Base-by-base conservation (phyloP, 2,329 filamentous ascomycete species). In the Stagonosporopsis cucurbitacearum region DNA sequence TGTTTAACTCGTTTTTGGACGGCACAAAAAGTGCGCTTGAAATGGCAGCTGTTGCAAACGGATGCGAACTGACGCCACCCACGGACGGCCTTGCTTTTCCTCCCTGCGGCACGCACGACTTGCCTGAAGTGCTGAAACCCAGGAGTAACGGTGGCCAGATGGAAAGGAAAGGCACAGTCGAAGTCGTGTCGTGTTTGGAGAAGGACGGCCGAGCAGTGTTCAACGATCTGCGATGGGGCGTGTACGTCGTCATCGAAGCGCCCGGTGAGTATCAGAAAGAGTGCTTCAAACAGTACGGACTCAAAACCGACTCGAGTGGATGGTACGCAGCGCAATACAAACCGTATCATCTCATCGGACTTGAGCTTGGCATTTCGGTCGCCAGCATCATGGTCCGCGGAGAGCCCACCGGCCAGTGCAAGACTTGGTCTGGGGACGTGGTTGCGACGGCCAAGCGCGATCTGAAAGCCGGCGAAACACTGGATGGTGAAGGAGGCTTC, bases 1-100 rank as follows among this genome's bases (percentile, higher is more conserved):
- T 81, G 76, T 81, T 81, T 73, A 81, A 81, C 60, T 78, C 75
- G 0, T 81, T 80, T 67, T 67, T 81, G 2, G 78, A 81, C 52
- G 79, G 79, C n/a, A 81, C 79, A 6, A 81, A 81, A 60, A 77
- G 74, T 1, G 77, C 78, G 0, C 64, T 81, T 5, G 78, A 81
- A 62, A 81, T 81, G 79, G 77, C 79, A 4, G 79, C 79, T 12
- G 79, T 81, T 0, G 74, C 79, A 5, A 81, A 81, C 50, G 77
- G 76, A 13, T 80, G 78, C 59, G 73, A 76, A 54, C 66, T 81
- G 20, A 72, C 63, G 8, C 76, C 78, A 12, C 79, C 78, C 0
- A 69, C 70, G 6, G 62, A 75, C 30, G 78, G 78, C 9, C 67
- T 81, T 5, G 64, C 72, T 11, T 81, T 81, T 53, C 78, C 79